Evolutionary conservation across 2,329 filamentous ascomycete genomes (phyloP), one percentile per base, ranked within the genome.

Genomic region (Albifimbria verrucaria): DNA sequence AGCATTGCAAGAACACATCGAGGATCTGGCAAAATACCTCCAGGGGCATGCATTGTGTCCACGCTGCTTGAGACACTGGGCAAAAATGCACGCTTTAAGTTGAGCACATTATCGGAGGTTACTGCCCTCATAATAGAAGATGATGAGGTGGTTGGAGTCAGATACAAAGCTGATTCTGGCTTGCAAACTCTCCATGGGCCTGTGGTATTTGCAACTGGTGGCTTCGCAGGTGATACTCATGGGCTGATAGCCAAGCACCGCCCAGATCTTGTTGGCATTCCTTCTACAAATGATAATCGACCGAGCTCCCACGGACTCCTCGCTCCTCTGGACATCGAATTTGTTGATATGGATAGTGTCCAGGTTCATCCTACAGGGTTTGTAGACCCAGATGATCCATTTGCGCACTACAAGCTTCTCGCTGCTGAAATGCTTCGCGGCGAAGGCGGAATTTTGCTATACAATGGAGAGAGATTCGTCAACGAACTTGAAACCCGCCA

Each of bases 311-410:
- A 85, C 52, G 62, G 61, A 1, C 58, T 80, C 0, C 67, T 80
- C 0, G 59, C 67, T 0, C 63, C 63, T 1, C 65, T 72, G 1
- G 73, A 72, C 17, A 76, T 76, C 5, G 67, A 67, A 26, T 63
- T 79, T 12, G 68, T 80, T 41, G 77, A 80, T 24, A 80, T 80
- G 77, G 74, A 78, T 43, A 74, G 72, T 53, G 82, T 88, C 2
- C 85, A 88, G 64, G 75, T 87, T 4, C 85, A 88, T 57, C 84
- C 85, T 2, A 86, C 84, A 0, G 82, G 82, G 0, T 87, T 88
- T 60, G 71, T 87, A 6, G 82, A 86, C 56, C 77, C 78, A 0
- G 70, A 72, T 1, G 72, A 75, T 26, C 67, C 72, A 0, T 58
- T 57, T 1, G 72, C 75, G 0, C 66, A 68, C 28, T 75, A 83